Conservation (phyloP, 2,329 filamentous ascomycete genomes). For the Calonectria multiphialidica region DNA sequence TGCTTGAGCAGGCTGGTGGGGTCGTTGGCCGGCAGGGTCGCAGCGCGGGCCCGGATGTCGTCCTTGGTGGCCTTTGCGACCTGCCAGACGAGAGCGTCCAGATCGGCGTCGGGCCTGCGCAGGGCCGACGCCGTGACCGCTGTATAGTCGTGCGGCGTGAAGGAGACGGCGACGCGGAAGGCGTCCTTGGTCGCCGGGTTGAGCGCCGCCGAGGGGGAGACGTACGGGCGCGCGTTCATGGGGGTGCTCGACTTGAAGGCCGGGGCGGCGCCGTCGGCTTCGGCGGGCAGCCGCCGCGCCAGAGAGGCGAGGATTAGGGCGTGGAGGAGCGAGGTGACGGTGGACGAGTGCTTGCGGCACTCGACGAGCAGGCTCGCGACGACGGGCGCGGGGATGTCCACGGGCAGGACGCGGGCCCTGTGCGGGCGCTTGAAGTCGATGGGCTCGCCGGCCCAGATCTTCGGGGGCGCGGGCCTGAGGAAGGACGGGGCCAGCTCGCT, state of each 20-base stretch:
- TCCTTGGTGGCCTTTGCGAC: slow-evolving; percentile 51
- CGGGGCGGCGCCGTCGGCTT: slow-evolving; percentile 41
- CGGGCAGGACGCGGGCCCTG: slow-evolving; percentile 49
- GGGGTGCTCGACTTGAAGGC: slow-evolving; percentile 56
- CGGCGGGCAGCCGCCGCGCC: slow-evolving; percentile 49
- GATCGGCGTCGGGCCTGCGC: slow-evolving; percentile 33
- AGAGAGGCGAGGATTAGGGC: slow-evolving; percentile 58
- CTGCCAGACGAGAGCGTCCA: slow-evolving; percentile 55
- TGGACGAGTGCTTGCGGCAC: slow-evolving; percentile 56
- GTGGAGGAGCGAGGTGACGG: slow-evolving; percentile 63
- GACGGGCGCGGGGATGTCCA: slow-evolving; percentile 49
- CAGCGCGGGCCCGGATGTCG: slow-evolving; percentile 49
- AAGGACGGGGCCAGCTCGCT: slow-evolving; percentile 53
- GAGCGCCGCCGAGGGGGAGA: slow-evolving; percentile 33
- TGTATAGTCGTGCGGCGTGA: slow-evolving; percentile 47
- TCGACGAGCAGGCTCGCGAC: slow-evolving; percentile 50
- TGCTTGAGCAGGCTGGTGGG: slow-evolving; percentile 55
- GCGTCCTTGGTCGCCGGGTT: slow-evolving; percentile 45
- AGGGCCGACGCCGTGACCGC: slow-evolving; percentile 39
- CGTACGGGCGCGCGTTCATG: slow-evolving; percentile 58
- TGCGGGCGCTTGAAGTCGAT: slow-evolving; percentile 52
- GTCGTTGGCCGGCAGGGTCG: slow-evolving; percentile 57
- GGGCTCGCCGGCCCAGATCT: slow-evolving; percentile 53
- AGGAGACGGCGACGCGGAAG: slow-evolving; percentile 57
- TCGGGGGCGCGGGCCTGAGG: slow-evolving; percentile 45